A percentile compares a stretch with the other conserved stretches of the same genome.
These are phyloP conservation scores for Venturia pyrina DNA, from an alignment of 2,329 filamentous ascomycete genomes.

Conservation along the genomic window DNA sequence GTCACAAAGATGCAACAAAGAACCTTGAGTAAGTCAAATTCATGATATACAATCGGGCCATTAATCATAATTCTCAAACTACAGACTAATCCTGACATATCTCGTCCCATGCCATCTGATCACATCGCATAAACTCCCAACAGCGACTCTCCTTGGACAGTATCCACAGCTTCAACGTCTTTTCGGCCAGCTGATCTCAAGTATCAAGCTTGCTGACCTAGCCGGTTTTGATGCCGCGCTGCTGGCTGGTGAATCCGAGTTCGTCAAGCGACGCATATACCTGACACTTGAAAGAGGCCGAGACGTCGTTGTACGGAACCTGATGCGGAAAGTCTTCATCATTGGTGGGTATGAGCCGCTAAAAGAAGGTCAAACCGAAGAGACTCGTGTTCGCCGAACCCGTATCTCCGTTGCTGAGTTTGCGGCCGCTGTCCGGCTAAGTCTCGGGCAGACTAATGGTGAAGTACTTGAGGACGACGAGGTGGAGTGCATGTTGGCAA, in stretches of 20 bases:
- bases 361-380: slow-evolving; percentile 56
- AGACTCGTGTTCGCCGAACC: slow-evolving; percentile 55
- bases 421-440: slow-evolving; percentile 69
- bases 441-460: slow-evolving; percentile 44
- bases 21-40: slow-evolving; percentile 63
- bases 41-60: slow-evolving; percentile 11
- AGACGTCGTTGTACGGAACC: slow-evolving; percentile 83
- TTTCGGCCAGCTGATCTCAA: slow-evolving; percentile 66
- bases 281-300: slow-evolving; percentile 85
- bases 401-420: slow-evolving; percentile 79
- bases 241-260: slow-evolving; percentile 74
- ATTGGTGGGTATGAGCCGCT: slow-evolving; percentile 70
- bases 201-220: slow-evolving; percentile 76
- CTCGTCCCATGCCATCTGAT: slow-evolving; percentile 88
- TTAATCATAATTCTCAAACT: slow-evolving; percentile 17
- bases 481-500: slow-evolving; percentile 88
- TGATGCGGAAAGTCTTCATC: slow-evolving; percentile 85
- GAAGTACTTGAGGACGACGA: slow-evolving; percentile 73
- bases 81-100: slow-evolving; percentile 81
- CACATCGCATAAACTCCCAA: slow-evolving; percentile 77
- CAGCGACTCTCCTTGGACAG: slow-evolving; percentile 55
- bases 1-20: slow-evolving; percentile 58
- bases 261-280: slow-evolving; percentile 88
- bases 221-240: slow-evolving; percentile 76
- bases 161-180: slow-evolving; percentile 68